Base-by-base conservation (phyloP, 106 monocot species). In the Agapanthus africanus region DNA sequence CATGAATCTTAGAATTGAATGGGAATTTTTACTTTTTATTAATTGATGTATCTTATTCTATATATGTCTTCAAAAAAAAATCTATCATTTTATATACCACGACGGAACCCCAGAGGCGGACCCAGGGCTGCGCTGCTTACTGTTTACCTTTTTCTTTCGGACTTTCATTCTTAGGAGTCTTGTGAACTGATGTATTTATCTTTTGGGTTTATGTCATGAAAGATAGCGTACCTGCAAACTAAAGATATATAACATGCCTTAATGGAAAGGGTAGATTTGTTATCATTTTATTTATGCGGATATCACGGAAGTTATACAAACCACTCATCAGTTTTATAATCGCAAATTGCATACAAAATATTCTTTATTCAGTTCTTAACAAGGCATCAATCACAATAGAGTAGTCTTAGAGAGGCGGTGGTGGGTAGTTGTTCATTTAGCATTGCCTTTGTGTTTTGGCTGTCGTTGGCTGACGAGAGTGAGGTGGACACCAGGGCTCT, bases 401-500 rank as follows among this genome's bases (percentile, higher is more conserved):
- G 16, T 47, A 47, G 47, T 49, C 49, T 19, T 5, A 0, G 3
- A 18, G 10, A 18, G n/a, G 49, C 19, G 49, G n/a, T 15, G 5
- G 49, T 22, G 49, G 11, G 18, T 49, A 49, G 18, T 49, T n/a
- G 2, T 18, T 49, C 49, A 49, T 18, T 49, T 15, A 49, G 49
- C n/a, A 19, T 15, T 21, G 49, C 54, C 56, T 31, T 57, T 57
- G 56, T 57, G 30, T 25, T 54, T 77, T 52, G 70, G 39, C 54
- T 59, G 66, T 15, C 57, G 18, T 40, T 34, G 76, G 21, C 62
- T 71, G 9, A 69, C 69, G 62, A 87, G 72, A 40, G 71, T 67
- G 5, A 82, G 49, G 67, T 87, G 81, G n/a, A 91, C 87, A 4
- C 91, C 84, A 32, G 91, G 87, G 83, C n/a, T n/a, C n/a, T n/a